Evolutionary conservation across 2,329 filamentous ascomycete genomes (phyloP), one percentile per base, ranked within the genome.

Genomic region (Diaporthe citri): DNA sequence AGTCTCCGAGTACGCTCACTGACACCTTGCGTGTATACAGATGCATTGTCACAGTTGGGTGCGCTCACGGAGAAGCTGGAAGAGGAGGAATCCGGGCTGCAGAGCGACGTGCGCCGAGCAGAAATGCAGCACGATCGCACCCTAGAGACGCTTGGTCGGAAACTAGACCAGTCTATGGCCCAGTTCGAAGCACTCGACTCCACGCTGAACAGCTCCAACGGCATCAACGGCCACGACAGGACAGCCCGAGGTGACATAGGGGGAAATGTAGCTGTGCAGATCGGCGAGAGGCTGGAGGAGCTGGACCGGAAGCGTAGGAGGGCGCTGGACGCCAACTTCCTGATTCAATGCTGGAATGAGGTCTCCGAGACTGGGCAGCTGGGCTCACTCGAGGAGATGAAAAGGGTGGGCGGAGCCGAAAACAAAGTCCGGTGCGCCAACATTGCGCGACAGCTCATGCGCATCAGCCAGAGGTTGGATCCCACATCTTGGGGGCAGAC

Each of bases 271-370:
- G 97, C 97, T 0, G 95, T 99, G 72, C 95, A 97, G 82, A 98
- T 98, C 71, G 97, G 97, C 79, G 95, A 97, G 85, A 93, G 93
- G 80, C 87, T 99, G 15, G 97, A 99, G 85, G 96, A 98, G 83
- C 88, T 99, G 75, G 97, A 99, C 84, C 92, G 95, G 80, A 97
- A 99, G 85, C 89, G 96, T 79, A 93, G 95, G 81, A 89, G 96
- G 75, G 97, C 97, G 43, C 90, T 97, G 82, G 97, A 99, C 86
- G 96, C 97, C 76, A 96, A 94, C 82, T 98, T 98, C 82, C 85
- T 99, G 75, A 95, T 99, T 78, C 94, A 97, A 82, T 99, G 97
- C 86, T 99, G 97, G 96, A 92, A 95, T 55, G 96, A 98, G 81
- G 95, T 99, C 79, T 96, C 93, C 84, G 96, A 98, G 80, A 93